phyloP scores from a whole-genome alignment of 495 filamentous ascomycete genomes.

The Trichocladium uniseriatum region DNA sequence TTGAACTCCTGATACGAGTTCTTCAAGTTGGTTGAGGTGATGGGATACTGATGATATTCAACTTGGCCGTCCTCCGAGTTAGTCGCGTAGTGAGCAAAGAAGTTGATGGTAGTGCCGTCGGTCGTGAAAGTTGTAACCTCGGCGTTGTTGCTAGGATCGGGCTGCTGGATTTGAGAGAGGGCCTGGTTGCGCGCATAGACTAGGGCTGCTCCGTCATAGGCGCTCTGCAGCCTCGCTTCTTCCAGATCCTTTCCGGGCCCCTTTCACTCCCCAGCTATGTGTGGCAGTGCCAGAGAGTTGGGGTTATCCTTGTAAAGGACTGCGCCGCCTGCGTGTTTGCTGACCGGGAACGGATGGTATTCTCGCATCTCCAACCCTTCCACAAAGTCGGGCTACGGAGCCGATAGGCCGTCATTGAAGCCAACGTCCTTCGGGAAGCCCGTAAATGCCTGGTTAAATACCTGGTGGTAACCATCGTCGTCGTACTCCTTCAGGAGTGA shows the following conservation, averaged over 20 bases:
- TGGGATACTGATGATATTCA: constrained; percentile 27
- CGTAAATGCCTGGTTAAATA: constrained; percentile 21
- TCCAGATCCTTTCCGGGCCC: constrained; percentile 14
- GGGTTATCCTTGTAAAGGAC: constrained; percentile 21
- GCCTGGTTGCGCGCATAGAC: constrained; percentile 27
- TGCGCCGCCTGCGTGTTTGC: constrained; percentile 21
- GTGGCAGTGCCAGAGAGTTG: constrained; percentile 20
- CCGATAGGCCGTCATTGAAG: constrained; percentile 27
- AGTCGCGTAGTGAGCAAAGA: constrained; percentile 28
- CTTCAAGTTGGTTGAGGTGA: constrained; percentile 14
- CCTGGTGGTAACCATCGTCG: constrained; percentile 9
- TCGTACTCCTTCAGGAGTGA: constrained; percentile 17
- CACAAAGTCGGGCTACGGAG: constrained; percentile 26
- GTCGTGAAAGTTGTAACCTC: constrained; percentile 27
- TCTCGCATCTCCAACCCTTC: constrained; percentile 18
- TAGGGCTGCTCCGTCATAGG: constrained; percentile 26
- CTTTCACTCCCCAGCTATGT: constrained; percentile 31
- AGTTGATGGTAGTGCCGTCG: constrained; percentile 24
- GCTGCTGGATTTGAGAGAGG: constrained; percentile 16
- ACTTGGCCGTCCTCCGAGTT: constrained; percentile 17
- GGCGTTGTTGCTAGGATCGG: constrained; percentile 21
- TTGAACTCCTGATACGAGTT: constrained; percentile 12
- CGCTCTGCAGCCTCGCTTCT: constrained; percentile 20
- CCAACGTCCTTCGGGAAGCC: constrained; percentile 20
- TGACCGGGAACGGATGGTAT: constrained; percentile 24